Evolutionary conservation across 495 filamentous ascomycete genomes (phyloP).

Genomic region (Podospora pseudopauciseta): DNA sequence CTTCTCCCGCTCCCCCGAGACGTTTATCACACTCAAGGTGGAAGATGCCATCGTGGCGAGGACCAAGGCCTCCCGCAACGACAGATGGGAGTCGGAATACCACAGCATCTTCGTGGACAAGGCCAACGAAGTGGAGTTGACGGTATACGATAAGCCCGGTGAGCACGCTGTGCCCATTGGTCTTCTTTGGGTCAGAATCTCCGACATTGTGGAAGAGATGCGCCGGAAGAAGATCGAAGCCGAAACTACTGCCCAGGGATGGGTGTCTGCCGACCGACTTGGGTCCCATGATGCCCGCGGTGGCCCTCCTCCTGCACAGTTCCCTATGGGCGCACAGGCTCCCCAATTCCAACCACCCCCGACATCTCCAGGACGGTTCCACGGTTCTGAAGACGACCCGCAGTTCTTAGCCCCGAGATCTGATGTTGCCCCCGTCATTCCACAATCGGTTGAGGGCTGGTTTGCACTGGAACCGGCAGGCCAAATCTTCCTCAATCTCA

Average conservation of each 20-base stretch:
- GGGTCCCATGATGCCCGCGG: constrained; percentile 48
- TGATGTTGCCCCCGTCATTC: constrained; percentile 38
- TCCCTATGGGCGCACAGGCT: constrained; percentile 49
- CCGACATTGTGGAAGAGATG: constrained; percentile 96
- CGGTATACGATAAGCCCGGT: constrained; percentile 90
- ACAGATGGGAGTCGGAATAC: constrained; percentile 85
- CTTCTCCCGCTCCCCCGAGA: constrained; percentile 88
- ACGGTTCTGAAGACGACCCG: not conserved
- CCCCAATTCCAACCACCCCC: constrained; percentile 43
- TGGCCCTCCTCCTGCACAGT: constrained; percentile 43
- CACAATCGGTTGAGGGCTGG: constrained; percentile 85
- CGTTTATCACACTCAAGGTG: constrained; percentile 91
- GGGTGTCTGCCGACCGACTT: constrained; percentile 96
- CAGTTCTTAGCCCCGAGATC: constrained; percentile 21
- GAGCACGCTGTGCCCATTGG: constrained; percentile 90
- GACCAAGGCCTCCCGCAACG: constrained; percentile 81
- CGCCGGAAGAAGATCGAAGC: constrained; percentile 95
- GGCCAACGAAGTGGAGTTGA: constrained; percentile 96
- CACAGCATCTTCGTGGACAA: constrained; percentile 94
- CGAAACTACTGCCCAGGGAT: constrained; percentile 84
- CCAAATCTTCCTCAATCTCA: constrained; percentile 74
- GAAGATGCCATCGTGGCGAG: constrained; percentile 87
- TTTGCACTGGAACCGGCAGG: constrained; percentile 95
- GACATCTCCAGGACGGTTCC: constrained; percentile 28
- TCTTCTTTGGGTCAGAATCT: constrained; percentile 93